Conservation (phyloP, 768 basidiomycete genomes). For the Lactifluus subvellereus region DNA sequence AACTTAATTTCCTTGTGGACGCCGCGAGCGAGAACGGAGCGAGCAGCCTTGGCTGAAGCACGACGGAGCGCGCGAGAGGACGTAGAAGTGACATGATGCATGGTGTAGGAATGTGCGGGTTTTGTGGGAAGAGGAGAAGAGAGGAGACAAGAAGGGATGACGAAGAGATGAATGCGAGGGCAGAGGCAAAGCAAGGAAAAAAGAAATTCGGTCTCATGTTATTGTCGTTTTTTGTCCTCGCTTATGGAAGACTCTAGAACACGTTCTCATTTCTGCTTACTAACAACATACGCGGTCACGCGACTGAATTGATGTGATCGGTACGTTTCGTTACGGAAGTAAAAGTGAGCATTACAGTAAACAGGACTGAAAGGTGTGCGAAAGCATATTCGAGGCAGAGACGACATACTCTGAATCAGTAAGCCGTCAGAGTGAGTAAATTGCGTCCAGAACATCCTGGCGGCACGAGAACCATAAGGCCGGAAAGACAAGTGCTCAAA, state of each 20-base stretch:
- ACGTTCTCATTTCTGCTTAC: neutral
- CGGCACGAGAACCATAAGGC: neutral
- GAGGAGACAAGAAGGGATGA: slow-evolving; percentile 11
- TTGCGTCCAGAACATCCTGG: slow-evolving; percentile 10
- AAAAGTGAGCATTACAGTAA: no score
- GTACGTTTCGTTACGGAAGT: no score
- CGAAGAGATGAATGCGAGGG: neutral
- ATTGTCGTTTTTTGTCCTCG: neutral
- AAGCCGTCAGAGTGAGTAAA: neutral
- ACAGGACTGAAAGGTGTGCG: no score
- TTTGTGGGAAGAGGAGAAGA: slow-evolving; percentile 21
- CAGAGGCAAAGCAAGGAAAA: neutral
- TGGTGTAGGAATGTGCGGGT: slow-evolving; percentile 30
- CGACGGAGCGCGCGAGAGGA: slow-evolving; percentile 66
- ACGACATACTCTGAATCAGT: no score
- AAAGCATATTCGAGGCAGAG: no score
- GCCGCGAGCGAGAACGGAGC: slow-evolving; percentile 55
- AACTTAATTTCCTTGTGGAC: slow-evolving; percentile 97
- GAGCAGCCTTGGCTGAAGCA: slow-evolving; percentile 51
- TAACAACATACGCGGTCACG: neutral
- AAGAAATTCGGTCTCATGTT: neutral
- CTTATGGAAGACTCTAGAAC: neutral
- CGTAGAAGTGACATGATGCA: slow-evolving; percentile 67
- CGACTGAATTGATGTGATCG: no score
- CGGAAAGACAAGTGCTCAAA: neutral